Conservation (phyloP, 306 rosid genomes). For the Glycine tomentella region DNA sequence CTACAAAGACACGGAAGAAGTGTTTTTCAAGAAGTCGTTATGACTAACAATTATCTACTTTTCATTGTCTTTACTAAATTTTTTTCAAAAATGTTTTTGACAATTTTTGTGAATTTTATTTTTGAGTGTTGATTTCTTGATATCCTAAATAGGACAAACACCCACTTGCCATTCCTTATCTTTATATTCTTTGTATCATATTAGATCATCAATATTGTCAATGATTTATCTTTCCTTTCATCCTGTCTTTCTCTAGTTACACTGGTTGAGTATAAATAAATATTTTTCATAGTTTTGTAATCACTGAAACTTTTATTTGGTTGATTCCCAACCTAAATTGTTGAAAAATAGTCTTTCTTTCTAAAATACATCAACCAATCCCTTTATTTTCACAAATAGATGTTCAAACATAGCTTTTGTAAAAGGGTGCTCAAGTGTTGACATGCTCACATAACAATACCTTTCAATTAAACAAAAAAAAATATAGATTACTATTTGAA, state of each 20-base stretch:
- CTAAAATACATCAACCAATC: too few relatives aligned
- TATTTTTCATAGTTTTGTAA: neutral
- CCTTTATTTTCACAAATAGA: neutral
- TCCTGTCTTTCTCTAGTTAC: neutral
- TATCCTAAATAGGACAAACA: too few relatives aligned
- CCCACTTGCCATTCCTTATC: too few relatives aligned
- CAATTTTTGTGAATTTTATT: neutral
- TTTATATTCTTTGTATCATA: too few relatives aligned
- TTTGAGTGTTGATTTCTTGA: neutral
- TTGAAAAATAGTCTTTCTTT: neutral
- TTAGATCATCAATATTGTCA: neutral
- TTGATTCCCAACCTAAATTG: neutral
- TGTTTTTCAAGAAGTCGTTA: neutral
- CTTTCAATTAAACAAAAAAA: neutral
- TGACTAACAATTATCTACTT: neutral
- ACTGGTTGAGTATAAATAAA: neutral
- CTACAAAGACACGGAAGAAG: neutral
- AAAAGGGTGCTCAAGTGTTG: neutral
- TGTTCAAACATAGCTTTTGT: neutral
- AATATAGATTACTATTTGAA: neutral
- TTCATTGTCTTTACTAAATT: too few relatives aligned
- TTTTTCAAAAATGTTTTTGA: neutral
- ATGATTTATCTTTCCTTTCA: neutral
- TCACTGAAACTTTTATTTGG: neutral
- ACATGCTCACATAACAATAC: neutral